Conservation (phyloP, 2,329 filamentous ascomycete species). For the Penicillium sp. region DNA sequence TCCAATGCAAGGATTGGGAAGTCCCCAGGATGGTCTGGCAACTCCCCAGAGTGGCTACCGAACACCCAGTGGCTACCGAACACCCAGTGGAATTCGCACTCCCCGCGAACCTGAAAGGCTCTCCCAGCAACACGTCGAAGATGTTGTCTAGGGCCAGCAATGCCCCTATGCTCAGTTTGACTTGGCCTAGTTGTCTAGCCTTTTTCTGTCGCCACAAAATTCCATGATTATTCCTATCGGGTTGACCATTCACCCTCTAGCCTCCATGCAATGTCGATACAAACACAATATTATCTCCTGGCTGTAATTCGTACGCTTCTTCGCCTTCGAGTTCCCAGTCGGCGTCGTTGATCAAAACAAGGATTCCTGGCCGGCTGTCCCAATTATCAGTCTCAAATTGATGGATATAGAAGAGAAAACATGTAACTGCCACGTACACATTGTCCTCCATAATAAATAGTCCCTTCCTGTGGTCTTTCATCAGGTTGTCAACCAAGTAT, state of each 20-base stretch:
- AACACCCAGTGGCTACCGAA: constrained; percentile 28
- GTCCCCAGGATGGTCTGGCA: constrained; percentile 39
- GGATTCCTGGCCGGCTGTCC: constrained; percentile 84
- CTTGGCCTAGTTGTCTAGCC: neutral
- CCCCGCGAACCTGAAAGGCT: constrained; percentile 46
- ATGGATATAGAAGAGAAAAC: constrained; percentile 9
- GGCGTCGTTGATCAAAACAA: constrained; percentile 95
- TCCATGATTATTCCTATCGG: neutral
- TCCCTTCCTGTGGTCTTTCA: constrained; percentile 83
- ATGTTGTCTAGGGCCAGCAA: constrained; percentile 37
- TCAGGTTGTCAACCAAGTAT: constrained; percentile 75
- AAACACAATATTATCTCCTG: constrained; percentile 85
- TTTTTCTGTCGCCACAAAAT: neutral
- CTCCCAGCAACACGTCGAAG: constrained; percentile 46
- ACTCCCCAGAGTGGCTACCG: constrained; percentile 45
- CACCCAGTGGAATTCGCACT: constrained; percentile 31
- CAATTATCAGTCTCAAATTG: neutral
- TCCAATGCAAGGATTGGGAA: constrained; percentile 44
- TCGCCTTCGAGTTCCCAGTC: constrained; percentile 99
- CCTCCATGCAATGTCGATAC: constrained; percentile 96
- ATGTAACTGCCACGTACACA: constrained; percentile 66
- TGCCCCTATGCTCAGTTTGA: neutral
- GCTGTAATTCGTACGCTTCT: constrained; percentile 80
- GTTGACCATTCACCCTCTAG: constrained; percentile 40
- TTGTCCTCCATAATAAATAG: constrained; percentile 84